phyloP scores from a whole-genome alignment of 2,329 filamentous ascomycete genomes.

The Calycina marina region DNA sequence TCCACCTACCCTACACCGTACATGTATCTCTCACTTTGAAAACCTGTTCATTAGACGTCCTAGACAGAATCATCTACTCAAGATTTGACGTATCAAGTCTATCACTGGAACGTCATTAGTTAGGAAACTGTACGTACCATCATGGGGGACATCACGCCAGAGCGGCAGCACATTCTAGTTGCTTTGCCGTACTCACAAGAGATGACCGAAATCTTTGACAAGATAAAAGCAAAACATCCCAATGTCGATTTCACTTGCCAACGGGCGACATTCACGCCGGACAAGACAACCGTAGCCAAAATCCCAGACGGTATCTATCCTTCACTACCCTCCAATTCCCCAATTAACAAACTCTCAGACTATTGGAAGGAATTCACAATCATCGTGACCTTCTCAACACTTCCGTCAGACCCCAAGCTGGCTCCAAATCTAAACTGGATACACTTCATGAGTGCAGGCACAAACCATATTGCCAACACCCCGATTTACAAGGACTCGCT shows the following conservation, averaged over 20 bases:
- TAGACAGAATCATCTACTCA: too few relatives aligned
- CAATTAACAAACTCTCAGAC: slow-evolving; percentile 8
- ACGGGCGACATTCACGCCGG: slow-evolving; percentile 16
- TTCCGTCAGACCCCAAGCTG: slow-evolving; percentile 16
- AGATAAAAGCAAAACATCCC: slow-evolving; percentile 28
- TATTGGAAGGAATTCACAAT: slow-evolving; percentile 20
- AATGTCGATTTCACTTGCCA: slow-evolving; percentile 30
- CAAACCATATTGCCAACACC: slow-evolving; percentile 17
- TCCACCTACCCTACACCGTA: too few relatives aligned
- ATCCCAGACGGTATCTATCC: slow-evolving; percentile 11
- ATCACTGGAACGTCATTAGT: too few relatives aligned
- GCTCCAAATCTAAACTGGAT: slow-evolving; percentile 23
- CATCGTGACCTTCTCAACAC: slow-evolving; percentile 18
- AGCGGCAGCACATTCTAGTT: slow-evolving; percentile 28
- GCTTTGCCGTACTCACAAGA: slow-evolving; percentile 28
- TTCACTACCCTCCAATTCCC: neutral
- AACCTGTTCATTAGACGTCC: too few relatives aligned
- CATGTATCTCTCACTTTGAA: too few relatives aligned
- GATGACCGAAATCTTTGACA: slow-evolving; percentile 24
- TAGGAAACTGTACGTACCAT: too few relatives aligned
- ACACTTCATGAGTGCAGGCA: slow-evolving; percentile 23
- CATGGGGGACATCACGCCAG: slow-evolving; percentile 30
- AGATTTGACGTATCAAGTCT: too few relatives aligned
- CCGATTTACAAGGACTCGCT: slow-evolving; percentile 22
- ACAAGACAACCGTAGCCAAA: slow-evolving; percentile 3